Base-by-base conservation (phyloP, 1,139 yeast species). In the Kurtzmaniella quercitrusa region DNA sequence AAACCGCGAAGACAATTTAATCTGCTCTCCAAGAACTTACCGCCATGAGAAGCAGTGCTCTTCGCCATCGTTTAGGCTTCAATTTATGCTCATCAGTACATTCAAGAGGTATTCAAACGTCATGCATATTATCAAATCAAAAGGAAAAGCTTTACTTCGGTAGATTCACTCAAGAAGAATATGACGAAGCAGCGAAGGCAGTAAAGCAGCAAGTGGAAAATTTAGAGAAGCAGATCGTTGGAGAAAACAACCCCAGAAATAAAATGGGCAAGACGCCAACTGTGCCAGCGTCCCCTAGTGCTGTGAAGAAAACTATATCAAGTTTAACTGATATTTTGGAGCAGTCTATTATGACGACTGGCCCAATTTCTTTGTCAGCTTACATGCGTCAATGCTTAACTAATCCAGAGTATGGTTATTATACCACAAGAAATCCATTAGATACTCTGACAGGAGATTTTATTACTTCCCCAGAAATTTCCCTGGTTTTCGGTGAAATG, bases 401-500 rank as follows among this genome's bases (percentile, higher is more conserved):
- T 0, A 87, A 86, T 55, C 95, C 95, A 0, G 68, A 76, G 5
- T 78, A 74, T 48, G 96, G 96, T 0, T 88, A 88, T 59, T 88
- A 88, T 58, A 84, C 89, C 17, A 83, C 88, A 3, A 66, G 83
- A 51, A 82, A 87, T 52, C 95, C 95, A 0, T 67, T 88, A 34
- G 88, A 87, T 44, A 50, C 67, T 0, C 55, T 60, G 11, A 58
- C 60, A 1, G 95, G 95, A 4, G 96, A 88, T 60, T 88, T 88
- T 59, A 75, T 84, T 44, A 88, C 96, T 0, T 83, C 93, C 0
- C 96, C 96, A 0, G 96, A 88, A 61, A 86, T 88, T 40, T 84
- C 94, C 3, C 88, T 88, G 38, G 84, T 87, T 65, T 88, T 88
- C 67, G 96, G 96, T 9, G 96, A 88, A 57, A 78, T 87, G 69